Evolutionary conservation across 1,139 yeast species (phyloP), one percentile per base, ranked within the genome.

Genomic region (Yamadazyma spencermartinsiae): DNA sequence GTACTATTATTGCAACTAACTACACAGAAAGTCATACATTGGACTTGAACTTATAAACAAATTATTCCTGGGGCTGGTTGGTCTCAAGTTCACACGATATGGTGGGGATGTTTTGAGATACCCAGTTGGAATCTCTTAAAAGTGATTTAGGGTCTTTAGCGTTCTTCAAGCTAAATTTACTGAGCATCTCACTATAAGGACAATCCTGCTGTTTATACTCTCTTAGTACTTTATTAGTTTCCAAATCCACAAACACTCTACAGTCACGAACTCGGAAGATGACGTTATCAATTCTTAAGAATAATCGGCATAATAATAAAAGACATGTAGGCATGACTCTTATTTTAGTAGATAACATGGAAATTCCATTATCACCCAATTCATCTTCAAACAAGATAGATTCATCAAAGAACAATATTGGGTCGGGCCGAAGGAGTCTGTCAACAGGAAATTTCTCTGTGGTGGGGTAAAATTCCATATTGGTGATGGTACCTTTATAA

Each of bases 361-460:
- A 80, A 18, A 88, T 85, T 3, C 99, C 99, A 58, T 92, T 92
- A 60, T 92, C 99, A 3, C 96, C 98, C 41, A 92, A 69, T 58
- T 92, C 99, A 55, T 92, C 98, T 57, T 92, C 99, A 56, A 79
- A 94, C 24, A 94, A 67, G 6, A 87, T 79, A 63, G 88, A 80
- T 52, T 90, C 97, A 57, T 89, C 98, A 56, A 80, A 92, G 57
- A 87, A 88, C 37, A 88, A 58, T 33, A 92, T 92, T 2, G 96
- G 96, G 51, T 89, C 96, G 5, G 86, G 90, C 41, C 74, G 71
- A 35, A 79, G 69, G 35, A 92, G 68, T 56, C 82, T 79, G 15
- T 79, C 79, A 16, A 86, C 54, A 0, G 98, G 98, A 11, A 92
- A 76, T 31, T 56, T 53, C 4, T 57, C 60, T 3, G 51, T 40